Evolutionary conservation across 768 basidiomycete species (phyloP), one percentile per base, ranked within the genome.

Genomic region (Calvatia gigantea): DNA sequence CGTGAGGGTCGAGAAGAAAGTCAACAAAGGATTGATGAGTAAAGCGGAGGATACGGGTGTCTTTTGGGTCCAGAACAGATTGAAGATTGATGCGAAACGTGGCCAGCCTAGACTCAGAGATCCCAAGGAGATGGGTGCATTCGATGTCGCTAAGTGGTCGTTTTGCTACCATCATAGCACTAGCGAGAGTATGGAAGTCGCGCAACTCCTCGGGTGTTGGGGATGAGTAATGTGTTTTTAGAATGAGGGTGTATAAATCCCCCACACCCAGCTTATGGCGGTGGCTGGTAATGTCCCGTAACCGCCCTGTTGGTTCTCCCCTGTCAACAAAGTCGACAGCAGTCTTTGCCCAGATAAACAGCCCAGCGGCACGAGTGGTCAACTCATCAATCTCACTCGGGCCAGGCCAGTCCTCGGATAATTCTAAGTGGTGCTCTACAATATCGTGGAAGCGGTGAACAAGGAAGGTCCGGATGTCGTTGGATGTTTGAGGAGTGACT

Each of bases 281-380:
- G 11, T 49, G 56, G 21, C 51, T 37, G 4, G 65, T 45, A 7
- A 65, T 27, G 11, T 53, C 52, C 25, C 42, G 45, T 19, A 64
- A 45, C 31, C 51, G 61, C 3, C 23, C 48, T 17, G 45, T 37
- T 7, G 61, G 61, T 11, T 65, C 59, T 2, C 62, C 64, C 4
- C 50, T 37, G 11, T 58, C 39, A 23, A 68, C 42, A 35, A 64
- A 63, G 25, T 58, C 47, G 1, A 60, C 49, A 2, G 56, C 51
- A 4, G 67, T 70, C 19, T 60, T 58, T 14, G 68, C 69, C 64
- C 64, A 70, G 31, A 69, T 63, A 50, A 69, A 70, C 4, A 71
- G 49, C 14, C 68, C 69, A 5, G 62, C 69, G 1, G 70, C 67
- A 12, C 61, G 61, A 4, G n/a, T 42, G 11, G 63, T 62, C 14